Conservation (phyloP, 495 filamentous ascomycete species). For the Lasiosphaeria miniovina region DNA sequence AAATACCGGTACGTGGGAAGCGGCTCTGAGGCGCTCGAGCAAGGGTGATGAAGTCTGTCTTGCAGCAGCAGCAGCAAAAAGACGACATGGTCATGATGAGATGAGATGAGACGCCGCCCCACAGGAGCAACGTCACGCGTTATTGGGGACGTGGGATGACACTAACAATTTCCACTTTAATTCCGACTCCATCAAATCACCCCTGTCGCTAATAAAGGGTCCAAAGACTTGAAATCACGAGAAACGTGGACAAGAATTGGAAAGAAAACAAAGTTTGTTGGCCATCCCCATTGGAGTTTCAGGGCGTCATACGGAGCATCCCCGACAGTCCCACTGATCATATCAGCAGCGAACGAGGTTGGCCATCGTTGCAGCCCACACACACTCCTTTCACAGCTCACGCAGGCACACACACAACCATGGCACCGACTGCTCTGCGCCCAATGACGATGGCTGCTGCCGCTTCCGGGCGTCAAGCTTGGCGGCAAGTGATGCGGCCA, state of each 20-base stretch:
- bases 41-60: too few species aligned
- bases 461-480: constrained; percentile 28
- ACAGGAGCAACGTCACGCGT: not conserved
- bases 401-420: constrained; percentile 1
- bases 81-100: too few species aligned
- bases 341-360: constrained; percentile 1
- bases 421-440: not conserved
- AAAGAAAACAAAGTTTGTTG: not conserved
- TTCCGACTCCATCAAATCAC: constrained; percentile 5
- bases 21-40: too few species aligned
- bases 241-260: not conserved
- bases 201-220: constrained; percentile 3
- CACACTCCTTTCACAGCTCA: not conserved
- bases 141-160: constrained; percentile 17
- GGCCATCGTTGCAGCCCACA: constrained; percentile 18
- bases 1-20: too few species aligned
- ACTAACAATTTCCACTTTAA: constrained; percentile 20
- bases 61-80: too few species aligned
- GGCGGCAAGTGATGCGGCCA: constrained; percentile 28
- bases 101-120: too few species aligned
- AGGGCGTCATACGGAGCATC: not conserved
- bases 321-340: not conserved
- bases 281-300: not conserved
- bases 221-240: not conserved
- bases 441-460: constrained; percentile 23